Conservation (phyloP, 768 basidiomycete genomes). For the Boletus tylopilopsis region DNA sequence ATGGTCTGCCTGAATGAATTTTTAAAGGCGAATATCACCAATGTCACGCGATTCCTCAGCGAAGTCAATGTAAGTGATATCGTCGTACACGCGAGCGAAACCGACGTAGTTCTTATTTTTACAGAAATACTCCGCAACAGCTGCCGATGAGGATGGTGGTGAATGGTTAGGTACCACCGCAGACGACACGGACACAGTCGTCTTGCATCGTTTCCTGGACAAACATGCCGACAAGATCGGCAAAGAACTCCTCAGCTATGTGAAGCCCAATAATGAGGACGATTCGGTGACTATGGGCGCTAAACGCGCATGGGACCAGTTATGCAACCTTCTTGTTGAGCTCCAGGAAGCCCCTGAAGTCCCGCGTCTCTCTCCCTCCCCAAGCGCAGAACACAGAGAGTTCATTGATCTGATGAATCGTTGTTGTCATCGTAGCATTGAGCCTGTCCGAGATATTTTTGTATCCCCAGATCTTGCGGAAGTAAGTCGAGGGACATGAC, state of each 20-base stretch:
- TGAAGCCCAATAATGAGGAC: constrained; percentile 55
- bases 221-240: constrained; percentile 86
- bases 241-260: constrained; percentile 75
- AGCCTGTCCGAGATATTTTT: constrained; percentile 66
- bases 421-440: constrained; percentile 55
- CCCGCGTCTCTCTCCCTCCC: constrained; percentile 51
- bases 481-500: constrained; percentile 32
- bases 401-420: constrained; percentile 67
- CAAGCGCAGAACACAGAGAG: constrained; percentile 53
- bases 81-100: neutral
- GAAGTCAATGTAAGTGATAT: constrained; percentile 58
- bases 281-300: constrained; percentile 54
- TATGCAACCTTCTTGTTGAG: constrained; percentile 78
- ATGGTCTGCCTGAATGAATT: constrained; percentile 81
- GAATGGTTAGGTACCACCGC: constrained; percentile 74
- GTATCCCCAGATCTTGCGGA: constrained; percentile 46
- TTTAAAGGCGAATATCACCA: constrained; percentile 62
- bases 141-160: constrained; percentile 58
- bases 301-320: constrained; percentile 79
- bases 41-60: constrained; percentile 72
- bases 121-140: constrained; percentile 42
- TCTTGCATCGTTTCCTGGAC: constrained; percentile 80
- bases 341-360: constrained; percentile 66
- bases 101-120: neutral
- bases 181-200: constrained; percentile 80